Conservation (phyloP, 805 yeast species). For the Lachancea sp. region DNA sequence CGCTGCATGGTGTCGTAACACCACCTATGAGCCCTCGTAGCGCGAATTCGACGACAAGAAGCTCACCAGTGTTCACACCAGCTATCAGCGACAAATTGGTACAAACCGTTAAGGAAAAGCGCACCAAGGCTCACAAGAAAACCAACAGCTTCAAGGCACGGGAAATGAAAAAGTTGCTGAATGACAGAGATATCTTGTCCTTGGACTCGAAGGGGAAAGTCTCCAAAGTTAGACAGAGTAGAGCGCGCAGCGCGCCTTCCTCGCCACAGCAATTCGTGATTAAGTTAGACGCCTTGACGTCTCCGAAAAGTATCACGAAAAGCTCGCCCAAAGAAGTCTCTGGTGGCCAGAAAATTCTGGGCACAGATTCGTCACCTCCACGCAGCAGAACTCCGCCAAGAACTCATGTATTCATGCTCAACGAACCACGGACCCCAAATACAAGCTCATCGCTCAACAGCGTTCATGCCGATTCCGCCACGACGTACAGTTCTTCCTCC, state of each 20-base stretch:
- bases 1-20: conserved; percentile 20
- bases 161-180: conserved; percentile 29
- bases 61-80: conserved; percentile 17
- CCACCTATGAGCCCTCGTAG: conserved; percentile 30
- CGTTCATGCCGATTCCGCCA: background rate
- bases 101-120: conserved; percentile 24
- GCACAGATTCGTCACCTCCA: background rate
- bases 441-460: background rate
- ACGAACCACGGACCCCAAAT: conserved; percentile 4
- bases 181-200: conserved; percentile 28
- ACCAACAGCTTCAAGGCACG: conserved; percentile 34
- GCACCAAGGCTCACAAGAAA: conserved; percentile 25
- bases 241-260: conserved; percentile 2
- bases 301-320: background rate
- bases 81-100: conserved; percentile 26
- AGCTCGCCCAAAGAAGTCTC: background rate
- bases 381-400: conserved; percentile 5
- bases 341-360: background rate
- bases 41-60: conserved; percentile 13
- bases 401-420: conserved; percentile 1
- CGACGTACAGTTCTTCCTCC: background rate
- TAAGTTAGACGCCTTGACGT: background rate
- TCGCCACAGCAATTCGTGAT: conserved; percentile 7
- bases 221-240: conserved; percentile 8
- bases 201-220: conserved; percentile 18